Conservation (phyloP, 2,329 filamentous ascomycete genomes). For the Aureobasidium sp. region DNA sequence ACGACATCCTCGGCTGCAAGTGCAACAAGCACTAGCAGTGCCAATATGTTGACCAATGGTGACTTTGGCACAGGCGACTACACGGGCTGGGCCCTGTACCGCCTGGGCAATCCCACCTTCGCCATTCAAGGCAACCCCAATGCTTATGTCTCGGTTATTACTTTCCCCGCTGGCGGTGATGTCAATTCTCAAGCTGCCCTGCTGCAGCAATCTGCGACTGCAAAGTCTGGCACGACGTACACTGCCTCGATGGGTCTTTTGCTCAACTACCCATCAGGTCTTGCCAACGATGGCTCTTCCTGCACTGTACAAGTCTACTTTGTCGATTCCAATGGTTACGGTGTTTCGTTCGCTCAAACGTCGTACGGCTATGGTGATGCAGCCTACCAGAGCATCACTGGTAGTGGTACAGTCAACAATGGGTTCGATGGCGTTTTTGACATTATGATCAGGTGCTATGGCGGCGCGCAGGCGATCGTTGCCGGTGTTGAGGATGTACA, state of each 20-base stretch:
- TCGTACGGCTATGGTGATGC: conserved; percentile 2
- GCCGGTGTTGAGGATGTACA: conserved; percentile 9
- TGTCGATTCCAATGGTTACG: conserved; percentile 8
- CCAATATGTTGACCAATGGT: conserved; percentile 10
- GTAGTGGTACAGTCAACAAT: not conserved
- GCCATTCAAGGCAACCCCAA: not conserved
- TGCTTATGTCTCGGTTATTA: not conserved
- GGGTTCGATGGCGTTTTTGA: not conserved
- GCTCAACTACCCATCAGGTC: not conserved
- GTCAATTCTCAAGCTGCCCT: conserved; percentile 1
- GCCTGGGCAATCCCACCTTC: not conserved
- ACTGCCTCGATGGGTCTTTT: conserved; percentile 1
- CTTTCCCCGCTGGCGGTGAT: conserved; percentile 11
- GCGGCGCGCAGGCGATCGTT: not conserved
- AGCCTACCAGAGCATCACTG: conserved; percentile 5
- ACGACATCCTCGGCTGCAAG: not conserved
- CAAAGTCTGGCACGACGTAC: not conserved
- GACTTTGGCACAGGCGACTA: conserved; percentile 1
- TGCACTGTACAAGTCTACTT: conserved; percentile 10
- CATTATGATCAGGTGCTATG: conserved; percentile 12
- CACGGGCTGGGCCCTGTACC: not conserved
- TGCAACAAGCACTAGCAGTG: not conserved
- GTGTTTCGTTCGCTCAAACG: not conserved
- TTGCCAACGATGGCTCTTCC: conserved; percentile 1
- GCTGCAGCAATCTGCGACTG: not conserved